Evolutionary conservation across 257 asterid species (phyloP).

Genomic region (Craterostigma plantagineum): DNA sequence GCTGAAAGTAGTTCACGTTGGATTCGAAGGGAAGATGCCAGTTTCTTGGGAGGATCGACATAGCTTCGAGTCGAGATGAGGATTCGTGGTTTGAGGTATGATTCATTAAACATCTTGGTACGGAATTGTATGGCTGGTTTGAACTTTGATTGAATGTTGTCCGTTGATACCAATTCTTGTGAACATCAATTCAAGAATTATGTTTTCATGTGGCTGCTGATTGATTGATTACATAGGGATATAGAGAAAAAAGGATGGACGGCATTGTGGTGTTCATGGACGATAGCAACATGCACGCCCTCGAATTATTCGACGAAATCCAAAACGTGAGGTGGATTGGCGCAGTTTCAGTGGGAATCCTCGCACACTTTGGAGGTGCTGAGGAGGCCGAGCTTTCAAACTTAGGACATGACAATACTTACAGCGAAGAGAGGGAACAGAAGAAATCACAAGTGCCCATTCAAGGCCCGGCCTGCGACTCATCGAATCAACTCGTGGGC

Average conservation of each 20-base stretch:
- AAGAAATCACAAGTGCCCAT: conserved; percentile 41
- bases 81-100: conserved; percentile 67
- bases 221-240: conserved; percentile 25
- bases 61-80: conserved; percentile 75
- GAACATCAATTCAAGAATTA: conserved; percentile 1
- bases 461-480: conserved; percentile 94
- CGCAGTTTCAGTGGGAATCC: conserved; percentile 73
- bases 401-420: conserved; percentile 18
- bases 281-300: conserved; percentile 90
- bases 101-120: too few relatives aligned
- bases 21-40: conserved; percentile 59
- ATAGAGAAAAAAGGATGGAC: conserved; percentile 63
- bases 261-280: conserved; percentile 88
- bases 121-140: too few relatives aligned
- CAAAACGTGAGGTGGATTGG: conserved; percentile 87
- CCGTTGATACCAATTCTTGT: too few relatives aligned
- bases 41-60: conserved; percentile 78
- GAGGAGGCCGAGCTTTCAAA: conserved; percentile 25
- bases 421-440: conserved; percentile 27
- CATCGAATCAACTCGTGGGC: conserved; percentile 62
- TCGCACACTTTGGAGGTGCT: conserved; percentile 48
- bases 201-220: conserved; percentile 1
- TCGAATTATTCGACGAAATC: conserved; percentile 92
- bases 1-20: conserved; percentile 47
- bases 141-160: too few relatives aligned